Conservation (phyloP, 2,329 filamentous ascomycete genomes). For the Fusarium sp. region DNA sequence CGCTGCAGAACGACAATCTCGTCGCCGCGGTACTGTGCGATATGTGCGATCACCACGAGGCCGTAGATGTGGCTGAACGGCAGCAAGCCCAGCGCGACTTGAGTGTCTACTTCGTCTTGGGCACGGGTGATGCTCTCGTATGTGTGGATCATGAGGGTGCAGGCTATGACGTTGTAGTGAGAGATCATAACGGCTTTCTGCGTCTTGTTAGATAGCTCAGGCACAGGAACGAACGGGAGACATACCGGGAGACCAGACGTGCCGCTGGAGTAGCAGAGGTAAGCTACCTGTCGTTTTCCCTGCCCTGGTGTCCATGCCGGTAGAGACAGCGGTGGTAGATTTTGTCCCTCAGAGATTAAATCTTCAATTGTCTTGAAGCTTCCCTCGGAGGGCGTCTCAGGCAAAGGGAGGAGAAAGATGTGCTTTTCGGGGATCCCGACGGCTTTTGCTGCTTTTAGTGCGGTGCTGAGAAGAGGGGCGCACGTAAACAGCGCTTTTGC, state of each 20-base stretch:
- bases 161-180: conserved; percentile 83
- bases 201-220: background rate
- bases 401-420: conserved; percentile 78
- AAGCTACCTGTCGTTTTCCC: conserved; percentile 76
- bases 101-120: conserved; percentile 55
- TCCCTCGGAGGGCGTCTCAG: conserved; percentile 53
- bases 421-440: conserved; percentile 71
- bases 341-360: conserved; percentile 71
- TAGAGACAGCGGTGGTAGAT: conserved; percentile 66
- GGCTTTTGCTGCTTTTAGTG: conserved; percentile 73
- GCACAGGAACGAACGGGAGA: accelerated
- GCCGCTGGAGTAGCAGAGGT: conserved; percentile 83
- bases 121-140: conserved; percentile 57
- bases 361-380: conserved; percentile 75
- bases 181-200: conserved; percentile 89
- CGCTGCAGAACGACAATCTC: conserved; percentile 78
- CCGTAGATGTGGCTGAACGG: conserved; percentile 88
- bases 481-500: conserved; percentile 82
- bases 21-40: conserved; percentile 77
- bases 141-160: conserved; percentile 71
- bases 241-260: conserved; percentile 80
- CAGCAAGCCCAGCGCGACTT: conserved; percentile 73
- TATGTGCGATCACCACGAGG: conserved; percentile 77
- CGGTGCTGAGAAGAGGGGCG: conserved; percentile 71
- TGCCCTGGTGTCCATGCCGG: conserved; percentile 72